Evolutionary conservation across 257 asterid genomes (phyloP).

Genomic region (Nicotiana tabacum): DNA sequence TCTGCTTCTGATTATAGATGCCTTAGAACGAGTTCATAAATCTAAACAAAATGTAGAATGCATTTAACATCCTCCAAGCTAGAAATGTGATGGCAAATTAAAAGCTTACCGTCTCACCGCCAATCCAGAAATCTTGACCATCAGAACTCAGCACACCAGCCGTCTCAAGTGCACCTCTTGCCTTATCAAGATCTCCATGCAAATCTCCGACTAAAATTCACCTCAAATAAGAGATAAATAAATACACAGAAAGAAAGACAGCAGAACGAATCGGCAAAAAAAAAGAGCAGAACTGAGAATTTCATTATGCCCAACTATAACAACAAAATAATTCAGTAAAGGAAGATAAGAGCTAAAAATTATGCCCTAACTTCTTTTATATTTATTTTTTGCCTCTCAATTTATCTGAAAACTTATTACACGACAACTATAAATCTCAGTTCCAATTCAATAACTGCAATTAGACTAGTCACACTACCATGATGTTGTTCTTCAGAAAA

Average conservation of each 20-base stretch:
- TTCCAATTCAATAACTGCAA: too few species aligned
- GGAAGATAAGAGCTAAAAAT: neutral
- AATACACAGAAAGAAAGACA: neutral
- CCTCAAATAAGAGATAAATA: neutral
- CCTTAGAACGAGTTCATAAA: neutral
- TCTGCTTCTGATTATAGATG: neutral
- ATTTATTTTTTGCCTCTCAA: too few species aligned
- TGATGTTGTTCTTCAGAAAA: neutral
- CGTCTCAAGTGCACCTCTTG: slow-evolving; percentile 85
- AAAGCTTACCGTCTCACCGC: slow-evolving; percentile 75
- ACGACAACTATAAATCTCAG: too few species aligned
- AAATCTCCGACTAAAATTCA: slow-evolving; percentile 74
- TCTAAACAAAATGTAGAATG: neutral
- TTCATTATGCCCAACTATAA: neutral
- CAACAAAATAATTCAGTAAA: slow-evolving; percentile 4
- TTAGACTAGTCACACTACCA: too few species aligned
- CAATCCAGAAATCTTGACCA: slow-evolving; percentile 73
- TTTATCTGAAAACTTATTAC: too few species aligned
- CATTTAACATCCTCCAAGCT: neutral
- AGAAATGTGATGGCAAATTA: neutral
- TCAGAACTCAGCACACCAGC: slow-evolving; percentile 86
- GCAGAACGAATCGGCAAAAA: too few species aligned
- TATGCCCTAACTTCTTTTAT: too few species aligned
- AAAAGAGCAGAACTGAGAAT: too few species aligned
- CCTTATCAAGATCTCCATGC: slow-evolving; percentile 93